Base-by-base conservation (phyloP, 1,139 yeast genomes). In the Yamadazyma jaroonii region DNA sequence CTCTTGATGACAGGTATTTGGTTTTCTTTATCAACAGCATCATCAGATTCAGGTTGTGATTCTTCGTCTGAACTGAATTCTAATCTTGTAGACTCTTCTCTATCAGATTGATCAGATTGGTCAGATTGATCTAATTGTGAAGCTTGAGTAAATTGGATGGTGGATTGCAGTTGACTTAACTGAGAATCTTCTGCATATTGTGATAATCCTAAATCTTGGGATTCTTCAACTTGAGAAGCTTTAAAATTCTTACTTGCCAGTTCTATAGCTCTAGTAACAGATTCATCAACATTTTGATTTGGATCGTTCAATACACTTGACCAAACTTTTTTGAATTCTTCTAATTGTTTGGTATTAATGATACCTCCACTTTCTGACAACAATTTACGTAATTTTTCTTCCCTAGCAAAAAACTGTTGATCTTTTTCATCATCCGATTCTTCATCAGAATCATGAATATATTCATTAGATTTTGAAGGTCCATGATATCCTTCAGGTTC, bases 381-480 rank as follows among this genome's bases (percentile, higher is more conserved):
- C 43, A 69, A 52, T 28, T 54, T 62, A 41, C 87, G 72, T 40
- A 83, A 62, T 42, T 64, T 59, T 41, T 68, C 71, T 52, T 84
- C 94, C 42, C 78, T 67, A 32, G 61, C 80, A 52, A 76, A 84
- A 54, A 84, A 84, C 21, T 52, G 66, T 2, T 50, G 53, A 41
- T 75, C 79, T 37, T 67, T 59, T 39, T 81, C 89, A 12, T 68
- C 79, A 46, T 82, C 88, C 3, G 79, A 72, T 15, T 77, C 84
- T 49, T 83, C 88, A 51, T 83, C 90, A 0, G 86, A 80, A 37
- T 74, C 81, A 41, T 67, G 67, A 31, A 84, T 74, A 48, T 62
- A 78, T 43, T 77, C 82, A 2, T 80, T 59, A 0, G 83, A 77
- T 36, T 67, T 62, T 22, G 60, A 35, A 3, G 53, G 58, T 2